A percentile compares a stretch with the other conserved stretches of the same genome.
Conservation (phyloP, 306 rosid species). For the Hylodesmum podocarpum region DNA sequence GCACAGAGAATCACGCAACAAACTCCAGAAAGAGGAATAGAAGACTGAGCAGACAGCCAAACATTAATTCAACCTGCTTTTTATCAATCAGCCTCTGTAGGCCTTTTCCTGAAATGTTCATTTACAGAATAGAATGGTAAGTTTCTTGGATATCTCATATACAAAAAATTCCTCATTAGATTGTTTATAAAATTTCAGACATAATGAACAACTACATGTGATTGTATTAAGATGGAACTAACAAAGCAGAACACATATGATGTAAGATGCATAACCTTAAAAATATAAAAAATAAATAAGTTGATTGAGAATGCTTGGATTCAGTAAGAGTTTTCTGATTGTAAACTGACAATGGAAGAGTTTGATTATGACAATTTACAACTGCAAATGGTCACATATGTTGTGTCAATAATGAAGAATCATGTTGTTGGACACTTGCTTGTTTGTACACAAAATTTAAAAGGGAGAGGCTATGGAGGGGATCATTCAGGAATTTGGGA, state of each 20-base stretch:
- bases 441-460: background rate
- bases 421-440: background rate
- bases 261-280: background rate
- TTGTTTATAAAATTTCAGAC: slow-evolving; percentile 20
- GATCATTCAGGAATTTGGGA: too few relatives aligned
- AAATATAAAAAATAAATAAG: background rate
- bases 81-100: slow-evolving; percentile 63
- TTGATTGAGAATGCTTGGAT: background rate
- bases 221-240: background rate
- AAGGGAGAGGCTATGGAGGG: too few relatives aligned
- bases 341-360: background rate
- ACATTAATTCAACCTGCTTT: slow-evolving; percentile 58
- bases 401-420: background rate
- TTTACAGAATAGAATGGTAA: slow-evolving; percentile 35
- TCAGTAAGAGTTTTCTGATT: background rate
- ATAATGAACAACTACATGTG: slow-evolving; percentile 5
- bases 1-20: slow-evolving; percentile 28
- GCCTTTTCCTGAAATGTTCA: slow-evolving; percentile 71
- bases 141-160: slow-evolving; percentile 20
- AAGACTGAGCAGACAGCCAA: slow-evolving; percentile 21
- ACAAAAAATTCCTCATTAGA: slow-evolving; percentile 15
- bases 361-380: background rate
- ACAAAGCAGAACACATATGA: background rate
- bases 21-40: slow-evolving; percentile 29
- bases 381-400: background rate